phyloP scores from a whole-genome alignment of 1,284 basidiomycete species.

The Ustilago loliicola region DNA sequence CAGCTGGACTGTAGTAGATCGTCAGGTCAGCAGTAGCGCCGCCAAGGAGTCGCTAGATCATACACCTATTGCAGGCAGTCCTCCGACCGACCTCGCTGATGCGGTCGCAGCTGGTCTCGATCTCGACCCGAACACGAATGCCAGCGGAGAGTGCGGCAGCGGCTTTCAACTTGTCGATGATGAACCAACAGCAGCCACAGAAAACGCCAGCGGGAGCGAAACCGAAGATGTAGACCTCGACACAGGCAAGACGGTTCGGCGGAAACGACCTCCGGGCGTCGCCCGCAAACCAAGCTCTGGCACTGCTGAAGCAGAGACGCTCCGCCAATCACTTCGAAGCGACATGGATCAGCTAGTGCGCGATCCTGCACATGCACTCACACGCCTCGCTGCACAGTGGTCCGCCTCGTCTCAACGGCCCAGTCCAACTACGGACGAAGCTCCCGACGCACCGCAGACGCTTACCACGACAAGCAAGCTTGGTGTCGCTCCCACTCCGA shows the following conservation, averaged over 20 bases:
- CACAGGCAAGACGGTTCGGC: conserved; percentile 39
- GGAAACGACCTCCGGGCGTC: conserved; percentile 16
- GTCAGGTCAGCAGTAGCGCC: conserved; percentile 7
- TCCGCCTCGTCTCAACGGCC: conserved; percentile 14
- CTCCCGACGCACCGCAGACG: not conserved
- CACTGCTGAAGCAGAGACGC: conserved; percentile 36
- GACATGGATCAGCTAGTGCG: conserved; percentile 39
- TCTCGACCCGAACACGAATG: conserved; percentile 16
- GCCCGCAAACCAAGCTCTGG: conserved; percentile 37
- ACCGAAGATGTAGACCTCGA: conserved; percentile 42
- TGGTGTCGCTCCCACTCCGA: conserved; percentile 38
- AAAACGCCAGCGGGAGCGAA: conserved; percentile 30
- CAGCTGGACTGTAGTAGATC: conserved; percentile 58
- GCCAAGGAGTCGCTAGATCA: conserved; percentile 31
- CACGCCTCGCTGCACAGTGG: conserved; percentile 43
- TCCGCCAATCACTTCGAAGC: conserved; percentile 29
- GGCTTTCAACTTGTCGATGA: conserved; percentile 48
- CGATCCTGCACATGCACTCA: conserved; percentile 49
- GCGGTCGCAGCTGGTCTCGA: conserved; percentile 32
- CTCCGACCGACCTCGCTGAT: conserved; percentile 45
- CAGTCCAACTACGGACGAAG: conserved; percentile 14
- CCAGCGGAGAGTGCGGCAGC: conserved; percentile 13
- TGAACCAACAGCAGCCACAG: conserved; percentile 13
- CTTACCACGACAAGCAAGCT: conserved; percentile 36
- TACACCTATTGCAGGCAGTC: conserved; percentile 50